A percentile compares a stretch with the other conserved stretches of the same genome.
These are phyloP conservation scores for Tuber magnatum DNA, from an alignment of 495 filamentous ascomycete species.

Conservation along the genomic window DNA sequence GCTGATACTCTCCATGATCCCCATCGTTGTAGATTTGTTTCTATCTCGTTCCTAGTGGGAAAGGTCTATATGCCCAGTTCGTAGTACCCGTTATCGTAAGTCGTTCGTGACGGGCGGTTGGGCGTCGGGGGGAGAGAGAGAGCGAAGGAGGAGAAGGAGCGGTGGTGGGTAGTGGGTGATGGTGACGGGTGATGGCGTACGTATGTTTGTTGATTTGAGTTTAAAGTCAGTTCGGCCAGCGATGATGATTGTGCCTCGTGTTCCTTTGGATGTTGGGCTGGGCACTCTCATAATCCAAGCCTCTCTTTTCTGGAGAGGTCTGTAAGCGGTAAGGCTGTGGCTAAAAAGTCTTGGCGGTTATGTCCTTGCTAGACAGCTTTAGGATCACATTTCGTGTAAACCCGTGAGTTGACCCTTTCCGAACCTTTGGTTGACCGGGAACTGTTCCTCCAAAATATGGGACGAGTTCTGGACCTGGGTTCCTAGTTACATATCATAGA, in stretches of 20 bases:
- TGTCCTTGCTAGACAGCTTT: not conserved
- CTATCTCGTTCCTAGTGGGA: not conserved
- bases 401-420: not conserved
- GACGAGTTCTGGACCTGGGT: not conserved
- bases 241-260: conserved; percentile 2
- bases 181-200: not conserved
- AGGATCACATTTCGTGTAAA: not conserved
- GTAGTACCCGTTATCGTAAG: not conserved
- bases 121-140: not conserved
- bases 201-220: not conserved
- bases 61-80: not conserved
- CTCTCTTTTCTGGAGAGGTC: not conserved
- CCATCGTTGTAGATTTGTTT: conserved; percentile 42
- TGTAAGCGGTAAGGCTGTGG: not conserved
- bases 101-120: not conserved
- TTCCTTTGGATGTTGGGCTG: not conserved
- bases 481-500: not conserved
- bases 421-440: not conserved
- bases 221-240: not conserved
- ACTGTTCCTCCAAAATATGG: not conserved
- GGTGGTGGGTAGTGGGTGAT: not conserved
- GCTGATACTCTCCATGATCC: conserved; percentile 46
- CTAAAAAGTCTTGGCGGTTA: not conserved
- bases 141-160: conserved; percentile 1
- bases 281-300: not conserved